Base-by-base conservation (phyloP, 139 green algal genomes). In the Microglena sp. region DNA sequence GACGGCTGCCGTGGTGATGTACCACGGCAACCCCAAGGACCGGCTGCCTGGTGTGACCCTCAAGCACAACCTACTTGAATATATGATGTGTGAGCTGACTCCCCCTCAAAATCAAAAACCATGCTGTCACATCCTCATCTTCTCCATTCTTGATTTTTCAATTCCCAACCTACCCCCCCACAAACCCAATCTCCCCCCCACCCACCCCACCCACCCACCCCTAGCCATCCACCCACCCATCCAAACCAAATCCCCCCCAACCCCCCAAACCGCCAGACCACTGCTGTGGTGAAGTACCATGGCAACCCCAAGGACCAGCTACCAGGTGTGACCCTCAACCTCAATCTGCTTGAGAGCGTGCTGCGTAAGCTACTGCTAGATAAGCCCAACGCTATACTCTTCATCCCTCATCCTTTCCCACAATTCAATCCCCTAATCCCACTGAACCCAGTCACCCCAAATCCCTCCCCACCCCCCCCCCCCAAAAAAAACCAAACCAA, bases 311-410 rank as follows among this genome's bases (percentile, higher is more conserved):
- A 29, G 55, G 4, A 29, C 11, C 60, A 50, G 40, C 40, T 50
- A 11, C 11, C 40, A 24, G 11, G 15, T 50, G 40, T 50, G 40
- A 50, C 11, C 15, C 40, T 50, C 40, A 50, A 50, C 15, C 40
- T 72, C 4, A 82, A 60, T 43, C 67, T 95, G 64, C 72, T 89
- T 56, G 86, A 92, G 45, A 73, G 54, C 2, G 74, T 90, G n/a
- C 76, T 96, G 27, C 70, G 83, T 0, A 75, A 92, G 24, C 74
- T 96, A 55, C 77, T 97, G 31, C 58, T 96, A 5, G 86, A 90
- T n/a, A 15, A 50, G 15, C 11, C 40, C 40, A n/a, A n/a, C n/a
- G n/a, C n/a, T n/a, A n/a, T n/a, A n/a, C n/a, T n/a, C n/a, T n/a
- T n/a, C n/a, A n/a, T n/a, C n/a, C n/a, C n/a, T n/a, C n/a, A n/a